A percentile compares a stretch with the other conserved stretches of the same genome.
Conservation (phyloP, 1,284 basidiomycete species). For the Apiotrichum sp. region DNA sequence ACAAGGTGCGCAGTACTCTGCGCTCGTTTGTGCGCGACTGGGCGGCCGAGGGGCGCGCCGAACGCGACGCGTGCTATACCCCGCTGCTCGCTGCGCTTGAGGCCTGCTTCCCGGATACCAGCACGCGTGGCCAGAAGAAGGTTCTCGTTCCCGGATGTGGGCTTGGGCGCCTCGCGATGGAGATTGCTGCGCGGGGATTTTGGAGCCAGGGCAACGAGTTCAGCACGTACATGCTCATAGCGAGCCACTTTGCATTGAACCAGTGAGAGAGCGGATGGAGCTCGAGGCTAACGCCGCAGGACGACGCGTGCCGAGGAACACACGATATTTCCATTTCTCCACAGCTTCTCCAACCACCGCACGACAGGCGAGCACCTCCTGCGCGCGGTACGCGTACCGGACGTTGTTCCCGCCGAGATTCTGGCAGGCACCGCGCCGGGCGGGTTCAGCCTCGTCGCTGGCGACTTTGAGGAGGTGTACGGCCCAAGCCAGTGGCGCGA, state of each 20-base stretch:
- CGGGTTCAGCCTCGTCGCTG: constrained; percentile 74
- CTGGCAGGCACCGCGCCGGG: constrained; percentile 50
- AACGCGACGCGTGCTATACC: constrained; percentile 68
- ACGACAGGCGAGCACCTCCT: constrained; percentile 59
- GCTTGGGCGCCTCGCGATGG: constrained; percentile 75
- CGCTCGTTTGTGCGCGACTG: constrained; percentile 89
- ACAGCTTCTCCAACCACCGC: constrained; percentile 75
- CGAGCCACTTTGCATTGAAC: constrained; percentile 75
- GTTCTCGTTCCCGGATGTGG: constrained; percentile 86
- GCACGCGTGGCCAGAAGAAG: constrained; percentile 31
- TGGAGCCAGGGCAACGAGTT: constrained; percentile 88
- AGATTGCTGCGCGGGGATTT: constrained; percentile 74
- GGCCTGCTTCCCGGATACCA: constrained; percentile 54
- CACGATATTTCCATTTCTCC: constrained; percentile 78
- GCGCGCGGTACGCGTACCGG: constrained; percentile 66
- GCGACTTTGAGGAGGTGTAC: constrained; percentile 91
- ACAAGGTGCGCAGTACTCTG: constrained; percentile 80
- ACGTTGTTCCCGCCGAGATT: constrained; percentile 69
- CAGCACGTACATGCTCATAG: constrained; percentile 84
- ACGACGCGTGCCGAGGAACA: constrained; percentile 62
- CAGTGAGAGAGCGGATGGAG: constrained; percentile 48
- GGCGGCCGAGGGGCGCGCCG: constrained; percentile 68
- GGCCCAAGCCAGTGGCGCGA: constrained; percentile 50
- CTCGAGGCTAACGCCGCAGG: constrained; percentile 44
- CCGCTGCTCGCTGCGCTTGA: constrained; percentile 73